Base-by-base conservation (phyloP, 305 asterid genomes). In the Solanum hybrid region DNA sequence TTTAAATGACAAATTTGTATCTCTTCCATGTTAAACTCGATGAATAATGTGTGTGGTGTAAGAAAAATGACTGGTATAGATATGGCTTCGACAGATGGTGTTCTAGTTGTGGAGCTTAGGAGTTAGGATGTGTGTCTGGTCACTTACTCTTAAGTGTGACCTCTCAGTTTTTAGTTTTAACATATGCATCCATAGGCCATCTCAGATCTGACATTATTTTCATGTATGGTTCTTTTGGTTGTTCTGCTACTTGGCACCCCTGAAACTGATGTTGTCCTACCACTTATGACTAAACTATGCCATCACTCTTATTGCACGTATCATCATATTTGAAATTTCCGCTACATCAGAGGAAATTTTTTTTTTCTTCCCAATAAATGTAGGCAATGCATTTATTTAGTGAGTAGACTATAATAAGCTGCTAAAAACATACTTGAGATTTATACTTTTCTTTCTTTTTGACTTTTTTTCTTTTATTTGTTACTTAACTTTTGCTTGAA, bases 401-500 rank as follows among this genome's bases (percentile, higher is more conserved):
- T 80, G 86, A 36, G 24, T 7, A 78, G 61, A 85, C 89, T 41
- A 15, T 29, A 85, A 39, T 72, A 24, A 61, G 6, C 88, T 89
- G 29, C 37, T 36, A 80, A 32, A 72, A 89, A 61, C 31, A 33
- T 22, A 78, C 27, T 78, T 78, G 51, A 51, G 39, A 87, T 88
- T 82, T 15, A 7, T 88, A n/a, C 13, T 37, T 38, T 39, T 70
- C 12, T 91, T 75, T 75, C n/a, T 88, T 73, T 87, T 37, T 41
- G 7, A 80, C 3, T 77, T 6, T 76, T 4, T 12, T 76, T 8
- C 34, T 37, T 73, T 75, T 75, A 20, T 88, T 65, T 17, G 22
- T 90, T 73, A 38, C 31, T 79, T 85, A 37, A 37, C 84, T 68
- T 41, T 26, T 92, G 33, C 57, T 29, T 92, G 90, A 89, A 27